Base-by-base conservation (phyloP, 164 flowering plant species). In the Taxillus chinensis region DNA sequence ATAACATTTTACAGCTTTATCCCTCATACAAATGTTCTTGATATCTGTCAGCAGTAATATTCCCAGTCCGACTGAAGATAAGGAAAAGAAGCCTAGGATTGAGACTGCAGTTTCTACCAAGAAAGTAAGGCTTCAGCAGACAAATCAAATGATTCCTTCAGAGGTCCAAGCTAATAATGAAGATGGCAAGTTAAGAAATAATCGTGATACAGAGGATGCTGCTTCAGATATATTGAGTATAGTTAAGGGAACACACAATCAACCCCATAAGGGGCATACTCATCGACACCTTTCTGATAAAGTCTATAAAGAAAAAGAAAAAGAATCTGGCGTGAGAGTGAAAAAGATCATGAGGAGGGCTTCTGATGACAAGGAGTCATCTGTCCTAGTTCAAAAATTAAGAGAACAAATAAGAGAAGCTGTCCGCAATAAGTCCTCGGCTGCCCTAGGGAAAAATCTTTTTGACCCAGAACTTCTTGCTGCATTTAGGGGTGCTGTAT, bases 301-400 rank as follows among this genome's bases (percentile, higher is more conserved):
- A 61, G 58, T 70, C 46, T 48, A 75, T 16, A 61, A 69, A 61
- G 82, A 68, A 62, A 71, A 67, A 70, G 89, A 79, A 55, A 75
- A 60, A 77, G 75, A 71, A 15, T 60, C 79, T 67, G 87, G 95
- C 48, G 65, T 83, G 69, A 89, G 97, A 68, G 80, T 95, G 9
- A 95, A 95, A 75, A 95, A 95, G 81, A 95, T 95, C 66, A 74
- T 89, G 95, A 79, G 84, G 65, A 82, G 89, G 74, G 61, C 78
- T 62, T 59, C 73, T 12, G 84, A 84, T 41, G 86, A 86, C 62
- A 70, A 79, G 53, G 86, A 87, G 45, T 83, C 96, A 62, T 77
- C 84, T 12, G 45, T 63, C 53, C 61, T 78, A 40, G 82, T 93
- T 63, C 90, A 90, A 73, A 79, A 79, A 56, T 79, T 91, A 49